Base-by-base conservation (phyloP, 352 stramenopile genomes). In the Elongisporangium undulatum region DNA sequence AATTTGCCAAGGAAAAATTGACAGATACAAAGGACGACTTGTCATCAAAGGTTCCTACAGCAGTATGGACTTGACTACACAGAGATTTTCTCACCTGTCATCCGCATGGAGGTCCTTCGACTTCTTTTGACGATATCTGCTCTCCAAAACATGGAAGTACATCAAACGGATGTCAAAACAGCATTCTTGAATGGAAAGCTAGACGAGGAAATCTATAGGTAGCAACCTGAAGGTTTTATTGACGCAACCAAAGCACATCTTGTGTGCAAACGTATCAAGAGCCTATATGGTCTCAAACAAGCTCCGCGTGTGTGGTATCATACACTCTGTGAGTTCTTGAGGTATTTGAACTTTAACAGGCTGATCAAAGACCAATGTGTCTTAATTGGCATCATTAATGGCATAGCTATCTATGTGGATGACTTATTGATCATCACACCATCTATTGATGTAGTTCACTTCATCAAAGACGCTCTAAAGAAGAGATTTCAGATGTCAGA, bases 161-260 rank as follows among this genome's bases (percentile, higher is more conserved):
- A 70, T 8, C 63, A 72, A 53, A 67, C 69, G 58, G 51, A 73
- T 50, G 66, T 73, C 3, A 73, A 67, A 34, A 69, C 58, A 15
- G 58, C 62, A 1, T 69, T 73, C 15, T 53, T 67, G 0, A 67
- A 73, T 4, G 62, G 62, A 8, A 21, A 50, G 0, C 39, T 72
- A 0, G 57, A 66, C 2, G 56, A 69, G 17, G 54, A 72, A 16
- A 65, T 66, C 9, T 66, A 61, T 24, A 72, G 64, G 56, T 48
- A n/a, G 13, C 61, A 68, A 10, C 53, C 51, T 0, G 49, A 67
- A 21, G 63, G 63, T n/a, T 67, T 49, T 26, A 10, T 9, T 0
- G n/a, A 22, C 5, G 9, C 9, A 21, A 38, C 6, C 2, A 21
- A 59, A 15, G 23, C 39, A 20, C 16, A 59, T 1, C 22, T 26